Percentiles rank a stretch among this genome's conserved stretches.
Evolutionary conservation across 2,329 filamentous ascomycete genomes (phyloP).

Genomic region (Trichoderma citrinoviride): DNA sequence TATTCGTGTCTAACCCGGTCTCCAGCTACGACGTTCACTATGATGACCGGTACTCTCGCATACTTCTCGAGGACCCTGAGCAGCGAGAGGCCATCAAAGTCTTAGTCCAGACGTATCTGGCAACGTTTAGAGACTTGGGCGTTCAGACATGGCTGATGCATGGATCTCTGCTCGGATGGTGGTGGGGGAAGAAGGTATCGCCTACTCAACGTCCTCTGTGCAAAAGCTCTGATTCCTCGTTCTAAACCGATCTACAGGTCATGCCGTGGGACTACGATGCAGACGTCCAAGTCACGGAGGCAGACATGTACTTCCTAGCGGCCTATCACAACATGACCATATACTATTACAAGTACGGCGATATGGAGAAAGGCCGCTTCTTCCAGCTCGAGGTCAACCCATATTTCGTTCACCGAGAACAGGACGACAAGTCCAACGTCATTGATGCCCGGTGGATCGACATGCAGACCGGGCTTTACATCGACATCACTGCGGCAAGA

Average conservation of each 20-base stretch:
- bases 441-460: conserved; percentile 52
- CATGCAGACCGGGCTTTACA: conserved; percentile 45
- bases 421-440: conserved; percentile 41
- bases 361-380: conserved; percentile 39
- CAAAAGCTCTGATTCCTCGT: not conserved
- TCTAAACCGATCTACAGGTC: conserved; percentile 42
- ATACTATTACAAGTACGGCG: conserved; percentile 43
- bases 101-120: conserved; percentile 70
- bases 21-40: conserved; percentile 34
- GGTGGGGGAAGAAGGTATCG: conserved; percentile 65
- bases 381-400: conserved; percentile 53
- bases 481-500: conserved; percentile 51
- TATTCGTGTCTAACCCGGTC: not conserved
- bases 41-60: conserved; percentile 40
- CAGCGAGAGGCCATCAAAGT: conserved; percentile 60
- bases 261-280: conserved; percentile 77
- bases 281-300: conserved; percentile 68
- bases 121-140: conserved; percentile 62
- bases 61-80: conserved; percentile 50
- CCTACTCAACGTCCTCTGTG: not conserved
- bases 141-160: conserved; percentile 82
- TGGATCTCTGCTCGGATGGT: conserved; percentile 82
- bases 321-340: conserved; percentile 62
- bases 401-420: conserved; percentile 39
- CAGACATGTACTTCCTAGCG: conserved; percentile 64